phyloP scores from a whole-genome alignment of 2,329 filamentous ascomycete genomes.

The Pezicula rhizophila region DNA sequence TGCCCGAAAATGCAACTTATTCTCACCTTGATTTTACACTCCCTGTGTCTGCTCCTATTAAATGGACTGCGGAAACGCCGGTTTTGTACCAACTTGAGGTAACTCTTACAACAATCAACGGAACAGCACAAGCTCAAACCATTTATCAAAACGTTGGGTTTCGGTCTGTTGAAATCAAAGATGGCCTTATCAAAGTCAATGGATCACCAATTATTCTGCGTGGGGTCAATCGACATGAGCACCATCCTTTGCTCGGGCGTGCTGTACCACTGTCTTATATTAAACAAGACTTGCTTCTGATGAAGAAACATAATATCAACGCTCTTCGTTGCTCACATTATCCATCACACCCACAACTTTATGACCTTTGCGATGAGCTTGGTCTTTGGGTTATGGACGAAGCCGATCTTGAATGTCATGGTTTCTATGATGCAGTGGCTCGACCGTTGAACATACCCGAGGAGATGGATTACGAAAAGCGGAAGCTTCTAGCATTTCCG shows the following conservation, averaged over 20 bases:
- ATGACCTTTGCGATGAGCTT: constrained; percentile 58
- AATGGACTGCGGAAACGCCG: constrained; percentile 65
- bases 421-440: constrained; percentile 36
- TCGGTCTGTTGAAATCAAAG: constrained; percentile 54
- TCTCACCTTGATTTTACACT: constrained; percentile 3
- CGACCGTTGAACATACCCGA: constrained; percentile 47
- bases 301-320: constrained; percentile 69
- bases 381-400: constrained; percentile 56
- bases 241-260: constrained; percentile 52
- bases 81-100: constrained; percentile 52
- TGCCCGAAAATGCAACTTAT: not conserved
- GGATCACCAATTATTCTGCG: constrained; percentile 54
- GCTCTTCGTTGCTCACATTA: constrained; percentile 65
- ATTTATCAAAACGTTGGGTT: constrained; percentile 53
- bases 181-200: constrained; percentile 57
- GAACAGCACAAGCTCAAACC: constrained; percentile 20
- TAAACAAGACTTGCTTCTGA: constrained; percentile 54
- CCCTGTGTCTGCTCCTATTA: constrained; percentile 44
- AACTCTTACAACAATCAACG: constrained; percentile 30
- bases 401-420: constrained; percentile 47
- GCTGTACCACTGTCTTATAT: constrained; percentile 49
- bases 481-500: constrained; percentile 49
- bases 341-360: constrained; percentile 53
- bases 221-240: constrained; percentile 65
- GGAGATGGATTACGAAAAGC: constrained; percentile 52